Percentiles rank a stretch among this genome's conserved stretches.
Conservation (phyloP, 352 stramenopile genomes). For the Globisporangium megalacanthum region DNA sequence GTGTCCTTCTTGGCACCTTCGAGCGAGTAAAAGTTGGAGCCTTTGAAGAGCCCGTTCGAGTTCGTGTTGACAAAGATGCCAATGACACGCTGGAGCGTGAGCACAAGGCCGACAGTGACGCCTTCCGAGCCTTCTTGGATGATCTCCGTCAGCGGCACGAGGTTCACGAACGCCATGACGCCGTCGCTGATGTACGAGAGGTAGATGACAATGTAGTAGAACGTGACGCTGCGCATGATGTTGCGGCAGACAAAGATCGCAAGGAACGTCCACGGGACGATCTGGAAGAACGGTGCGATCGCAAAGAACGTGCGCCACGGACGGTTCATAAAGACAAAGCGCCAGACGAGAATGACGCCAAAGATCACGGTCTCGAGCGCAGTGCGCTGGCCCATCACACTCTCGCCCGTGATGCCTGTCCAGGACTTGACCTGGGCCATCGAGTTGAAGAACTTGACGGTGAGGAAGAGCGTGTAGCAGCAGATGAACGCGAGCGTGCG, state of each 20-base stretch:
- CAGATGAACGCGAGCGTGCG: constrained; percentile 34
- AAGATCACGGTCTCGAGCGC: constrained; percentile 22
- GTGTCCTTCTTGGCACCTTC: constrained; percentile 23
- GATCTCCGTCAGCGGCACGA: constrained; percentile 51
- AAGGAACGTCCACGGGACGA: constrained; percentile 22
- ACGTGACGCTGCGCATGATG: constrained; percentile 21
- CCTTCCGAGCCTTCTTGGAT: constrained; percentile 51
- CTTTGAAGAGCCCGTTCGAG: constrained; percentile 32
- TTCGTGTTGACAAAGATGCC: constrained; percentile 40
- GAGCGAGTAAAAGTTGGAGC: constrained; percentile 26
- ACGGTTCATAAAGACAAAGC: constrained; percentile 37
- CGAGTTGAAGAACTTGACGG: constrained; percentile 26
- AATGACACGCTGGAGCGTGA: constrained; percentile 52
- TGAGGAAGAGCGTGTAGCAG: constrained; percentile 36
- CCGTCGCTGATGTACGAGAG: constrained; percentile 16
- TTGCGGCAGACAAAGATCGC: constrained; percentile 24
- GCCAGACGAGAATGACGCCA: constrained; percentile 26
- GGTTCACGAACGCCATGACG: constrained; percentile 20
- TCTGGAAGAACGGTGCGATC: constrained; percentile 18
- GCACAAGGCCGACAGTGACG: constrained; percentile 40
- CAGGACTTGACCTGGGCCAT: constrained; percentile 17
- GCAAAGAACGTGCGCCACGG: constrained; percentile 35
- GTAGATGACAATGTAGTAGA: constrained; percentile 25
- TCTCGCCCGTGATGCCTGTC: constrained; percentile 17
- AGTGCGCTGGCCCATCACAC: constrained; percentile 15